Percentiles rank a stretch among this genome's conserved stretches.
phyloP scores from a whole-genome alignment of 2,329 filamentous ascomycete species.

The Fusarium chlamydosporum region DNA sequence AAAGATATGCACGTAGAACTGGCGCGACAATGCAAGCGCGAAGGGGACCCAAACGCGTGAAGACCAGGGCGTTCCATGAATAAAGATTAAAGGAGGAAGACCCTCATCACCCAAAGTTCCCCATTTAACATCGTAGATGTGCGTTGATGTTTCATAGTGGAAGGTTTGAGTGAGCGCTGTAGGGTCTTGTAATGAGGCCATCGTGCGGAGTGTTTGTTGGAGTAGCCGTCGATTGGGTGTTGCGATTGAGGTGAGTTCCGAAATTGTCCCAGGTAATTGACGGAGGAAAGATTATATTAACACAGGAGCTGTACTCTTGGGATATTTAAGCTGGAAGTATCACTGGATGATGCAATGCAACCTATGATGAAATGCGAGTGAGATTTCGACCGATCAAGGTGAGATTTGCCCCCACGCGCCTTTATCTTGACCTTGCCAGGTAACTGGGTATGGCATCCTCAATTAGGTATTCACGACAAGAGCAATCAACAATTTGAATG shows the following conservation, averaged over 20 bases:
- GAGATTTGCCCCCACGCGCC: slow-evolving; percentile 12
- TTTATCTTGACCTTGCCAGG: slow-evolving; percentile 3
- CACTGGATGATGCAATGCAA: rapidly evolving
- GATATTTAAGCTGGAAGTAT: background rate
- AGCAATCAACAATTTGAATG: background rate
- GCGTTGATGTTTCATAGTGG: slow-evolving; percentile 48
- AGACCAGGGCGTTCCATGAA: slow-evolving; percentile 65
- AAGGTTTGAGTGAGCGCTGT: slow-evolving; percentile 50
- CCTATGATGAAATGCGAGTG: background rate
- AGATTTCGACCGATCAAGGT: background rate
- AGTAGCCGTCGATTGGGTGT: background rate
- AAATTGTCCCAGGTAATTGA: too few relatives aligned
- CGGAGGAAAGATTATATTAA: background rate
- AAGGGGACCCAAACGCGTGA: slow-evolving; percentile 57
- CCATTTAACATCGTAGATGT: slow-evolving; percentile 53
- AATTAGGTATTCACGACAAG: background rate
- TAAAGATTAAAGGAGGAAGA: slow-evolving; percentile 57
- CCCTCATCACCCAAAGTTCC: slow-evolving; percentile 52
- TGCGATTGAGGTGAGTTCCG: background rate
- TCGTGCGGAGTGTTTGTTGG: background rate
- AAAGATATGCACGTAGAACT: slow-evolving; percentile 60
- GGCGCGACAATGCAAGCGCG: slow-evolving; percentile 54
- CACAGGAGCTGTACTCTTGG: rapidly evolving
- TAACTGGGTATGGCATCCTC: background rate
- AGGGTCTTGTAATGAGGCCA: slow-evolving; percentile 29